phyloP scores from a whole-genome alignment of 495 filamentous ascomycete genomes.

The Talaromyces liani region DNA sequence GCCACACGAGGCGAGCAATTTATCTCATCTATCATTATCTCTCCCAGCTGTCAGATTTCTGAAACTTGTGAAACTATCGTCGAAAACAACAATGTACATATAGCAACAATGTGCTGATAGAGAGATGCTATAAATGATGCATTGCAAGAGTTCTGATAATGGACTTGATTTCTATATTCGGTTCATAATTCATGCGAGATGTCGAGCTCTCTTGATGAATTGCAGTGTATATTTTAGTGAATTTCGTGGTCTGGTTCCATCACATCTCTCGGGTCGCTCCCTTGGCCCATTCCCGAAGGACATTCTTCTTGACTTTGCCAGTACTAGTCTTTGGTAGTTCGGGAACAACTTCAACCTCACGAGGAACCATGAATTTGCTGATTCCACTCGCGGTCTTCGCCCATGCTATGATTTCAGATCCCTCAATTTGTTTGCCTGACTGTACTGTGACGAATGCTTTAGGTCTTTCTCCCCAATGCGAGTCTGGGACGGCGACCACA shows the following conservation, averaged over 20 bases:
- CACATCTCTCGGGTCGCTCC: conserved; percentile 19
- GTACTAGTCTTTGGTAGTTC: conserved; percentile 96
- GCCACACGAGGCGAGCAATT: neutral
- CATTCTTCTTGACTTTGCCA: conserved; percentile 94
- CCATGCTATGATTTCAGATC: conserved; percentile 77
- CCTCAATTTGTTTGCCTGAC: conserved; percentile 47
- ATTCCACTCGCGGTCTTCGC: conserved; percentile 70
- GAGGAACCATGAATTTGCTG: conserved; percentile 90
- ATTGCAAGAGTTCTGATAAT: neutral
- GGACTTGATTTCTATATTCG: neutral
- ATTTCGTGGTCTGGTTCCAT: neutral
- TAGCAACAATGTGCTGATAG: neutral
- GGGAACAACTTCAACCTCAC: conserved; percentile 80
- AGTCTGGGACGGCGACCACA: conserved; percentile 82
- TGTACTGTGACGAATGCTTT: conserved; percentile 89
- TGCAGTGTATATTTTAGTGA: neutral
- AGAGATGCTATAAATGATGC: neutral
- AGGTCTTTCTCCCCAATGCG: conserved; percentile 89
- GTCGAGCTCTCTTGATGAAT: neutral
- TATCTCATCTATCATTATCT: neutral
- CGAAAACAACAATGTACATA: neutral
- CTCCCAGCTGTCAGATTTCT: neutral
- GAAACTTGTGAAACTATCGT: neutral
- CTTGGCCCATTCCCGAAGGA: conserved; percentile 80
- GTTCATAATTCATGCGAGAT: neutral